Evolutionary conservation across 176 grass and related monocot genomes (phyloP), one percentile per base, ranked within the genome.

Genomic region (Aegilops tauschii): DNA sequence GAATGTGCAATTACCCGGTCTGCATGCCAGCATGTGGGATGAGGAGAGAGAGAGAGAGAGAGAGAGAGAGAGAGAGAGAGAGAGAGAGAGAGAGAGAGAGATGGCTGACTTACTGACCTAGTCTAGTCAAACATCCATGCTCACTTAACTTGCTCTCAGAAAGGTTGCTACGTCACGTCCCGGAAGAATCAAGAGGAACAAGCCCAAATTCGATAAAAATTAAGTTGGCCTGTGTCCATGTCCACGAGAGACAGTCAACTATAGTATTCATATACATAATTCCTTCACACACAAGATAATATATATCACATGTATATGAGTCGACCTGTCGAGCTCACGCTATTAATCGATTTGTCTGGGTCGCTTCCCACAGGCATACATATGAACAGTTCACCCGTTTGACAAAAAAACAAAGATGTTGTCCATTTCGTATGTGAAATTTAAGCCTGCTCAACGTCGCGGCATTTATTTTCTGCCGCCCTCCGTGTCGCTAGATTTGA

Each of bases 101-200:
- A 83, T 20, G n/a, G 21, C 78, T 88, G 77, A 84, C 78, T 87
- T 65, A 80, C 59, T 88, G 96, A 91, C 94, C 67, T n/a, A 82
- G 87, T 96, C 92, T 79, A 88, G 89, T 96, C 92, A 98, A 94
- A 94, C 47, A 50, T 50, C 47, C 81, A 88, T 91, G 80, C 70
- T 95, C 84, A 78, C 70, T 89, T 69, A 63, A 14, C 47, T 49
- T 49, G 12, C 64, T 82, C 29, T 84, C 70, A 42, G 74, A 89
- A 8, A 39, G 37, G 37, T 39, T 39, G 37, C 37, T 9, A 39
- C 37, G 37, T 39, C 37, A 39, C 37, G 1, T 39, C 37, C 39
- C 39, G 39, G 14, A 52, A 52, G 12, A 52, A 4, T 52, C 14
- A 52, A 52, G 49, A 52, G 14, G 49, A 52, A 13, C 40, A 74